These are phyloP conservation scores for Zangia roseola DNA, from an alignment of 768 basidiomycete species.

Conservation along the genomic window DNA sequence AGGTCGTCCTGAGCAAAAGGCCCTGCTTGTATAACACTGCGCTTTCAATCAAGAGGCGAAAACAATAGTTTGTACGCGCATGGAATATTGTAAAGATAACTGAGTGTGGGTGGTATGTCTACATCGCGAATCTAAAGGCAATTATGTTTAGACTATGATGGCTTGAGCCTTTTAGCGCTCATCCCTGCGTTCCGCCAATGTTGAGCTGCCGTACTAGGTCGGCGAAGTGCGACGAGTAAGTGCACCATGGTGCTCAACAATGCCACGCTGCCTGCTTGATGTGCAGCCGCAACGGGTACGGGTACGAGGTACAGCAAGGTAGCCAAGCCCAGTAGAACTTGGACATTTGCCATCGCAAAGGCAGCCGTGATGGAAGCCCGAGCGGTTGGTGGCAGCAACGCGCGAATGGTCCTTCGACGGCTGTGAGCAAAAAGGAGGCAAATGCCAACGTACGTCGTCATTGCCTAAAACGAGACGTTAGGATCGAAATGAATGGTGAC, in stretches of 20 bases:
- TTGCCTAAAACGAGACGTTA: slow-evolving; percentile 53
- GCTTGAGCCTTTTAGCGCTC: slow-evolving; percentile 12
- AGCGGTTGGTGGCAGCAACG: slow-evolving; percentile 59
- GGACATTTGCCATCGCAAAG: slow-evolving; percentile 81
- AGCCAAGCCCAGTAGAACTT: slow-evolving; percentile 72
- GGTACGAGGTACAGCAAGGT: slow-evolving; percentile 94
- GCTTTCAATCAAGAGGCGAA: slow-evolving; percentile 3
- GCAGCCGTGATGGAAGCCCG: slow-evolving; percentile 52
- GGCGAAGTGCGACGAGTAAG: slow-evolving; percentile 65
- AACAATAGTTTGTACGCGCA: neutral
- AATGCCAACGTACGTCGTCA: slow-evolving; percentile 75
- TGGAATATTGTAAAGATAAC: slow-evolving; percentile 15
- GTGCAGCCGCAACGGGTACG: slow-evolving; percentile 85
- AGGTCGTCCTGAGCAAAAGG: slow-evolving; percentile 22
- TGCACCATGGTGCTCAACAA: slow-evolving; percentile 83
- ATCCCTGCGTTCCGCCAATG: slow-evolving; percentile 49
- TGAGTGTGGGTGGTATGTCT: slow-evolving; percentile 25
- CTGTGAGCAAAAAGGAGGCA: slow-evolving; percentile 61
- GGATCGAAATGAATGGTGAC: neutral
- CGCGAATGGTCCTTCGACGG: slow-evolving; percentile 45
- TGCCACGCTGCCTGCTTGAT: slow-evolving; percentile 93
- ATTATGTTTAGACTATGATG: slow-evolving; percentile 2
- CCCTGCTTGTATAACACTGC: slow-evolving; percentile 7
- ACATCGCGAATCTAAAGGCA: slow-evolving; percentile 11
- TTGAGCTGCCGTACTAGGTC: slow-evolving; percentile 64